These are phyloP conservation scores for Phytophthora sojae DNA, from an alignment of 352 stramenopile genomes.

Conservation along the genomic window DNA sequence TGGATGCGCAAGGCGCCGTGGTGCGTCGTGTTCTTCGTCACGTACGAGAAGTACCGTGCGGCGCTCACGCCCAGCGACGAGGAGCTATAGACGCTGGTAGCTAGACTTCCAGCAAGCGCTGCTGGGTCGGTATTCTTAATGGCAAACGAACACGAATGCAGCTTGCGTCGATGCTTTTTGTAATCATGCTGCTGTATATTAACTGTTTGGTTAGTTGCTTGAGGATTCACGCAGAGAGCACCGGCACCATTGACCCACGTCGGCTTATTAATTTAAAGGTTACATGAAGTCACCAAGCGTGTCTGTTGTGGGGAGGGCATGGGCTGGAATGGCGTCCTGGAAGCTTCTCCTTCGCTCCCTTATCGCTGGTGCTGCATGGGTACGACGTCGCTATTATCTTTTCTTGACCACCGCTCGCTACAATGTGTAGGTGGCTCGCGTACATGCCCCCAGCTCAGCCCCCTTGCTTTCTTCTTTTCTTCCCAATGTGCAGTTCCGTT, in stretches of 20 bases:
- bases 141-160: background rate
- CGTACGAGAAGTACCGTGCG: slow-evolving; percentile 83
- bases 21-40: slow-evolving; percentile 90
- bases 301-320: slow-evolving; percentile 1
- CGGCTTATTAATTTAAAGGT: slow-evolving; percentile 47
- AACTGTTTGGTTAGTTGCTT: slow-evolving; percentile 14
- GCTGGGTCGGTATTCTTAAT: slow-evolving; percentile 29
- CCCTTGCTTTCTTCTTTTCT: slow-evolving; percentile 15
- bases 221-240: slow-evolving; percentile 10
- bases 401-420: slow-evolving; percentile 12
- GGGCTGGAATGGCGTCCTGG: background rate
- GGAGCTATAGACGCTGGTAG: slow-evolving; percentile 23
- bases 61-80: slow-evolving; percentile 40
- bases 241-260: background rate
- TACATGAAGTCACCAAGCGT: slow-evolving; percentile 35
- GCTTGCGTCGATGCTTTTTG: background rate
- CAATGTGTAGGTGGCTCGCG: slow-evolving; percentile 9
- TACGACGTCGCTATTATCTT: slow-evolving; percentile 12
- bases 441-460: slow-evolving; percentile 9
- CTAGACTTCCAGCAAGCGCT: slow-evolving; percentile 35
- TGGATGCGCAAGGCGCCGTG: slow-evolving; percentile 90
- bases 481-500: background rate
- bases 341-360: slow-evolving; percentile 33
- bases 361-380: background rate
- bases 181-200: slow-evolving; percentile 14